Conservation (phyloP, 106 monocot species). For the Acanthochlamys bracteata region DNA sequence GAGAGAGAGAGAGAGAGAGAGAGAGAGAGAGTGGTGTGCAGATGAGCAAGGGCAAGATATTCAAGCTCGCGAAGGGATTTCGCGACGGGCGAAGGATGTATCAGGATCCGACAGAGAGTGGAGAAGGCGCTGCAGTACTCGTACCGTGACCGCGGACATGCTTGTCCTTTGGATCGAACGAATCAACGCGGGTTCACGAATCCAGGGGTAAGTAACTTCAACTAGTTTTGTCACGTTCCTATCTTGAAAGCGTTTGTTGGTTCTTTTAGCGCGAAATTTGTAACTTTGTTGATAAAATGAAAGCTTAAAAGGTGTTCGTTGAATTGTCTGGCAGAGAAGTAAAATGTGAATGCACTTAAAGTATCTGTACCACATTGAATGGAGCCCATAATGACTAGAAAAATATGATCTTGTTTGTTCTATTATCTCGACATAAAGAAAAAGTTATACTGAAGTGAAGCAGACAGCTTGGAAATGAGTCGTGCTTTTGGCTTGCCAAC, state of each 20-base stretch:
- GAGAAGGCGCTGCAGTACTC: constrained; percentile 71
- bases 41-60: constrained; percentile 79
- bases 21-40: not conserved
- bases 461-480: too few species aligned
- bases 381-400: too few species aligned
- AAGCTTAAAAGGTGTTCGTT: too few species aligned
- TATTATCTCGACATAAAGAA: too few species aligned
- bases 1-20: not conserved
- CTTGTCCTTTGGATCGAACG: constrained; percentile 56
- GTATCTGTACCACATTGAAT: too few species aligned
- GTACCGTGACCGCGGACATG: constrained; percentile 80
- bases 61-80: constrained; percentile 81
- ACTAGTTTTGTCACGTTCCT: not conserved
- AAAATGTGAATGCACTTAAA: too few species aligned
- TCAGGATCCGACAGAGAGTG: constrained; percentile 47
- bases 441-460: too few species aligned
- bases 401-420: too few species aligned
- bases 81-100: constrained; percentile 76
- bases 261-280: too few species aligned
- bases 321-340: too few species aligned
- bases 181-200: constrained; percentile 65
- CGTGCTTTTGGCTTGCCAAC: too few species aligned
- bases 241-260: not conserved
- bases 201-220: constrained; percentile 45
- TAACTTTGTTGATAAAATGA: too few species aligned